Base-by-base conservation (phyloP, 1,139 yeast species). In the Suhomyces anneliseae region DNA sequence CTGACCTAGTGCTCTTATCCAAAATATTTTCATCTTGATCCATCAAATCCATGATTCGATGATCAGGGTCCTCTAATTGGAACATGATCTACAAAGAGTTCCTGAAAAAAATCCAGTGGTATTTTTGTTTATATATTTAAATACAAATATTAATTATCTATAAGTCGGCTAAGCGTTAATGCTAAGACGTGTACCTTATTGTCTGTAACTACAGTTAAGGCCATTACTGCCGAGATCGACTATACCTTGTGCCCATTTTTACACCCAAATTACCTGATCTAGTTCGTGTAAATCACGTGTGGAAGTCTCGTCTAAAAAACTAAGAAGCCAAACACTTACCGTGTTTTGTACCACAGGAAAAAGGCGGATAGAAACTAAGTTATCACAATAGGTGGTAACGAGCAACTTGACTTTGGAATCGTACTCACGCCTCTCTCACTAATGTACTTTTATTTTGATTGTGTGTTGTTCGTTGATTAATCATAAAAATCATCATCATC, bases 401-500 rank as follows among this genome's bases (percentile, higher is more conserved):
- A 4, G 24, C 24, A 6, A 19, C 3, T 19, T 19, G 24, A 6
- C 4, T 19, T 1, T 6, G 4, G 24, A 19, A 19, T 19, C 24
- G 3, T 6, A 19, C 6, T 6, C 4, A 3, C 24, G 24, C 24
- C 24, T 19, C 4, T 19, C 24, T 19, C 24, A 4, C 24, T 19
- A 4, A 19, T 19, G 24, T 19, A 19, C 24, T 19, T 4, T 19
- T 2, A 14, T 19, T 19, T 19, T 19, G 4, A 2, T 19, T 19
- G 6, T 19, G 4, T 19, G 32, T 9, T 34, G 9, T 34, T 33
- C 15, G 15, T 31, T 27, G 31, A 14, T 39, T 46, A 70, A 48
- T 77, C 84, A 53, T 76, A 81, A 52, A 77, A 78, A 49, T 73
- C 79, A 24, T 65, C 68, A 7, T 14, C 15, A 14, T 57, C 61